Evolutionary conservation across 1,139 yeast species (phyloP).

Genomic region (Geotrichum restrictum): DNA sequence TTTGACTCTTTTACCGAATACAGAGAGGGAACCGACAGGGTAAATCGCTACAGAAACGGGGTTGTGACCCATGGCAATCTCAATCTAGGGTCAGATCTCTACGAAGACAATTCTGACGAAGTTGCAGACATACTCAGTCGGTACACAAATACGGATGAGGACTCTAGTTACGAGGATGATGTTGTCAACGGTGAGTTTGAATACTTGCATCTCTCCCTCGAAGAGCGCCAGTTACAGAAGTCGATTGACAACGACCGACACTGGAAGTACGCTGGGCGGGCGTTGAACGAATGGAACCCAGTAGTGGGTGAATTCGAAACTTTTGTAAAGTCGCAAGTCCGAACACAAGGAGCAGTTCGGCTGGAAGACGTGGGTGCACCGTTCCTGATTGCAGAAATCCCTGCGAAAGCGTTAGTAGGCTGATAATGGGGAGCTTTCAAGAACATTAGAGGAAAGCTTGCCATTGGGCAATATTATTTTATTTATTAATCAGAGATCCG

Average conservation of each 20-base stretch:
- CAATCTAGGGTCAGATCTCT: neutral
- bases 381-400: constrained; percentile 44
- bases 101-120: neutral
- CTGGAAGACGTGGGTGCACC: constrained; percentile 42
- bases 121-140: neutral
- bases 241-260: constrained; percentile 29
- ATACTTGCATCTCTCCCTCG: neutral
- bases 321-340: constrained; percentile 43
- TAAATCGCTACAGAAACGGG: neutral
- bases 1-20: constrained; percentile 16
- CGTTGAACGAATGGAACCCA: constrained; percentile 62
- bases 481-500: too few species aligned
- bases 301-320: constrained; percentile 57
- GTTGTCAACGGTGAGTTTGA: constrained; percentile 16
- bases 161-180: constrained; percentile 18
- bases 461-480: too few species aligned
- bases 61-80: neutral
- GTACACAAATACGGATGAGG: constrained; percentile 2
- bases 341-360: constrained; percentile 32
- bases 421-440: too few species aligned
- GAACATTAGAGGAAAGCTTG: too few species aligned
- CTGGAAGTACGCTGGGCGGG: constrained; percentile 52
- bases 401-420: constrained; percentile 14
- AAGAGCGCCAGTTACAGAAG: constrained; percentile 1
- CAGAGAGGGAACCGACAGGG: neutral